Evolutionary conservation across 441 rosid genomes (phyloP), one percentile per base, ranked within the genome.

Genomic region (Arabidopsis hybrid): DNA sequence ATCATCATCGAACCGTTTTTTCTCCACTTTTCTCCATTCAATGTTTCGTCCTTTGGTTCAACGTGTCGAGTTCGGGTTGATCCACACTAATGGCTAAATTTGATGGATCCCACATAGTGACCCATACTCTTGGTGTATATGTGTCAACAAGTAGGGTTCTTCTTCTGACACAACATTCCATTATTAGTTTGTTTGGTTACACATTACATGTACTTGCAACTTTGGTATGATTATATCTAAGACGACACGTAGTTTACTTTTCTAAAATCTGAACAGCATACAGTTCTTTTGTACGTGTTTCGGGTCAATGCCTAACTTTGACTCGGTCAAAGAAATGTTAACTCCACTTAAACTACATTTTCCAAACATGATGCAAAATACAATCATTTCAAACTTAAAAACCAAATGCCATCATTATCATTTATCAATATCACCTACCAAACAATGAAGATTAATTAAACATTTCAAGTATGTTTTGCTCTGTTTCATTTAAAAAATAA

Each of bases 11-110:
- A 76, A 76, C 71, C 75, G 61, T 76, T 57, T 69, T 55, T 76
- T 40, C 67, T 57, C 65, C 56, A 76, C 79, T 70, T 70, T 69
- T 56, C 55, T 76, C 32, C 56, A 76, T 70, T 64, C 80, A 70
- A 76, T 64, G 80, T 64, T 70, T 70, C 49, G 75, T 70, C 70
- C 75, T 76, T 46, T 76, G 42, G 66, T 55, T 39, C 67, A 46
- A 76, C 75, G 75, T 76, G 80, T 76, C 75, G 71, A 70, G 21
- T 70, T 70, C 75, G 72, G 71, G 80, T 70, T 69, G 80, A 70
- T 76, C 40, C 34, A 50, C 49, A 69, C 74, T 62, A 69, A 16
- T 69, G 65, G 65, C 74, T 55, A 62, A 75, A 75, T 36, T 69
- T 47, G n/a, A 70, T 64, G 75, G 75, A 51, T 57, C 55, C 79